Percentiles rank a stretch among this genome's conserved stretches.
Evolutionary conservation across 169 alveolate species (phyloP).

Genomic region (Plasmodium ovale): DNA sequence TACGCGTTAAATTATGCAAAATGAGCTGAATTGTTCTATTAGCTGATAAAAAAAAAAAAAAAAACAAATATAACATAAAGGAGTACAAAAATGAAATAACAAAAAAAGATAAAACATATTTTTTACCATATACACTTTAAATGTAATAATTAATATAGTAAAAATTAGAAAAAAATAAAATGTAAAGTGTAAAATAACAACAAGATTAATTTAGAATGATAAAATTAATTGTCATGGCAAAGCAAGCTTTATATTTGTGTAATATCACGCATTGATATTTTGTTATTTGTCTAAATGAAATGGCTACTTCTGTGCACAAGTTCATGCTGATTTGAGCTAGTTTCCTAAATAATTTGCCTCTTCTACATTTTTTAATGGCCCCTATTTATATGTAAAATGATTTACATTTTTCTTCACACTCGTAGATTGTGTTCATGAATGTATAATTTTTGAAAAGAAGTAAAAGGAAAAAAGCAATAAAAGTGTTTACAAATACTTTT

Average conservation of each 20-base stretch:
- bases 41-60: no score
- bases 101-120: no score
- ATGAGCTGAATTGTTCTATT: neutral
- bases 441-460: neutral
- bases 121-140: neutral
- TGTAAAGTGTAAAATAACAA: no score
- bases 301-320: neutral
- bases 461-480: neutral
- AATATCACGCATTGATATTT: neutral
- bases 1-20: neutral
- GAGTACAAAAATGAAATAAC: neutral
- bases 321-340: neutral
- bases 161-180: neutral
- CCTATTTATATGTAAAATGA: neutral
- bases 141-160: neutral
- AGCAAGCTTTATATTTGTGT: neutral
- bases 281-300: conserved; percentile 5
- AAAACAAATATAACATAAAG: no score
- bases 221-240: neutral
- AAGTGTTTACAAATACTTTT: neutral
- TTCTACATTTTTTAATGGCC: conserved; percentile 1
- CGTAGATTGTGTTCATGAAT: neutral
- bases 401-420: neutral
- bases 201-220: neutral
- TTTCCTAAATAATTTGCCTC: neutral